phyloP scores from a whole-genome alignment of 163 green algal genomes.

The Scenedesmus sp. region DNA sequence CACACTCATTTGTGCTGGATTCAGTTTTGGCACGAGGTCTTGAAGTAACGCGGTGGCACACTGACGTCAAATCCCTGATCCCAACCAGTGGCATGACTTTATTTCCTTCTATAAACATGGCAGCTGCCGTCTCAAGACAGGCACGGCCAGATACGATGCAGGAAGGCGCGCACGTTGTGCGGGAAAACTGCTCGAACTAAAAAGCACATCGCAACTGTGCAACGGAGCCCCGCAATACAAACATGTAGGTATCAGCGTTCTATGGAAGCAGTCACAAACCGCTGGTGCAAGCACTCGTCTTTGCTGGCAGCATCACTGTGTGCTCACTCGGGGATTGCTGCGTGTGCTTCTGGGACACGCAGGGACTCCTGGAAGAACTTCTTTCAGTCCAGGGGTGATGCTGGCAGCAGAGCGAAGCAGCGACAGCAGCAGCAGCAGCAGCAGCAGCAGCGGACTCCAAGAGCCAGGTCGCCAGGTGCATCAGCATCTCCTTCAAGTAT shows the following conservation, averaged over 20 bases:
- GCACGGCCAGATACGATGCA: background rate
- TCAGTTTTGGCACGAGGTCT: no score
- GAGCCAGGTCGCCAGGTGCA: background rate
- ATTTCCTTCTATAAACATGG: no score
- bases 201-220: background rate
- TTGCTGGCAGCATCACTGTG: background rate
- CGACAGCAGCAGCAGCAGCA: background rate
- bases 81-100: no score
- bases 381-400: background rate
- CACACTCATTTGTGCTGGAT: no score
- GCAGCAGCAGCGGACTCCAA: background rate
- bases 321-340: background rate
- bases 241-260: background rate
- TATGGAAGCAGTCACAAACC: background rate
- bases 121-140: no score
- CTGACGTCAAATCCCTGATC: no score
- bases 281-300: no score
- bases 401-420: background rate
- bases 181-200: background rate
- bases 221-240: background rate
- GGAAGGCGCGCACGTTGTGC: background rate
- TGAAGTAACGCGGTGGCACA: no score
- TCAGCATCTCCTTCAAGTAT: background rate
- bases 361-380: background rate
- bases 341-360: background rate